Conservation (phyloP, 257 asterid genomes). For the Solanum medicagineum region DNA sequence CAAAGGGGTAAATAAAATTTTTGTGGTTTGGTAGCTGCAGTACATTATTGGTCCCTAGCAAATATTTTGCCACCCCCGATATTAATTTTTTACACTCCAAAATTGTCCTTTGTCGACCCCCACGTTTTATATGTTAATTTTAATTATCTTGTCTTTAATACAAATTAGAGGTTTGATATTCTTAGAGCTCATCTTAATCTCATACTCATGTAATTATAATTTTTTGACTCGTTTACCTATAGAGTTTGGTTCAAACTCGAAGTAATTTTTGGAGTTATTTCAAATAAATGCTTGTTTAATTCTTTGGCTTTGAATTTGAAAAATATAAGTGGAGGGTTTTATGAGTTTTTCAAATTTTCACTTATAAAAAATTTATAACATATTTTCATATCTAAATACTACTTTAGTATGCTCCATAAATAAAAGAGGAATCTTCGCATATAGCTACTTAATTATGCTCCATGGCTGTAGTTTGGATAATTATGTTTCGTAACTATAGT, state of each 20-base stretch:
- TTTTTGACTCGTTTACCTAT: background rate
- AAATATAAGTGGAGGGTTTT: background rate
- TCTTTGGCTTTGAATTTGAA: background rate
- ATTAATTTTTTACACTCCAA: background rate
- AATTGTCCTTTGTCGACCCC: background rate
- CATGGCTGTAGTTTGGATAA: too few species aligned
- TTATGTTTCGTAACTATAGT: too few species aligned
- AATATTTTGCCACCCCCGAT: background rate
- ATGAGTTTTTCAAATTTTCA: background rate
- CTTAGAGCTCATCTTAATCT: background rate
- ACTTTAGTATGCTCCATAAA: background rate
- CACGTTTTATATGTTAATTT: background rate
- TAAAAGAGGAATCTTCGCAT: background rate
- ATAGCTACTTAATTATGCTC: too few species aligned
- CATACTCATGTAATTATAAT: background rate
- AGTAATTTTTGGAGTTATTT: background rate
- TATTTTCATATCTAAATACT: background rate
- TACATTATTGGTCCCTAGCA: background rate
- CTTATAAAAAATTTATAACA: background rate
- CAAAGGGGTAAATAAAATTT: background rate
- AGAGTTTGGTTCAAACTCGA: background rate
- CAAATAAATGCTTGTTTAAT: background rate
- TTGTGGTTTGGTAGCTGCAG: background rate
- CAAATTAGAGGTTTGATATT: background rate
- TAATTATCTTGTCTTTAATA: background rate